These are phyloP conservation scores for Pseudozyma tsukubaensis DNA, from an alignment of 1,284 basidiomycete genomes.

Conservation along the genomic window DNA sequence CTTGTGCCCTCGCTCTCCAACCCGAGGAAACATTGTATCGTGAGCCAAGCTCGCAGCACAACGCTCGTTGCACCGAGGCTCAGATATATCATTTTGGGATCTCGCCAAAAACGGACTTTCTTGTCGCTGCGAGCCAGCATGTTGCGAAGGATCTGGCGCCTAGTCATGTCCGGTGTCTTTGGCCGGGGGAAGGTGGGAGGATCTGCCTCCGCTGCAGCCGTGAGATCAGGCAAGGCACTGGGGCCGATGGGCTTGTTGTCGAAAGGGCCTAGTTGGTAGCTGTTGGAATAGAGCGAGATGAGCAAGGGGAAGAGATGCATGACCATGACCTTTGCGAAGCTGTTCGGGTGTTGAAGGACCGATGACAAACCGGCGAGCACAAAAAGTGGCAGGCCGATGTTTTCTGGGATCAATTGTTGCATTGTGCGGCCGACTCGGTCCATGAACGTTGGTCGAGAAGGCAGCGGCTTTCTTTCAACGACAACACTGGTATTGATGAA, in stretches of 20 bases:
- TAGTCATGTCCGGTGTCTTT: constrained; percentile 1
- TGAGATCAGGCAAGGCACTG: not conserved
- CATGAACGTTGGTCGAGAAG: constrained; percentile 24
- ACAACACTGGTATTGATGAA: constrained; percentile 15
- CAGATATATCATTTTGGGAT: constrained; percentile 29
- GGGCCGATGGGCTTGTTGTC: not conserved
- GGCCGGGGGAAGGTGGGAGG: not conserved
- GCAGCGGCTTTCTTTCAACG: constrained; percentile 21
- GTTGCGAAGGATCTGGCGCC: constrained; percentile 4
- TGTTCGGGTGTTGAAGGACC: constrained; percentile 73
- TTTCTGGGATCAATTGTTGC: constrained; percentile 25
- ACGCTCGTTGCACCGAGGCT: constrained; percentile 27
- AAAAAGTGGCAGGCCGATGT: constrained; percentile 59
- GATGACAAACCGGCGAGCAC: constrained; percentile 73
- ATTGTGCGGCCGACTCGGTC: constrained; percentile 18
- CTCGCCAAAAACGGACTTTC: constrained; percentile 8
- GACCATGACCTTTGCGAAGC: constrained; percentile 74
- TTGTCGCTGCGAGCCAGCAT: constrained; percentile 20
- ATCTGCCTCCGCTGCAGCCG: not conserved
- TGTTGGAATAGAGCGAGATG: constrained; percentile 71
- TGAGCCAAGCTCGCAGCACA: constrained; percentile 25
- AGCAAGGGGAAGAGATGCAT: constrained; percentile 76
- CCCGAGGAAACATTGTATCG: constrained; percentile 14
- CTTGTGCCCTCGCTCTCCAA: not conserved
- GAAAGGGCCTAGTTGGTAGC: constrained; percentile 8